A percentile compares a stretch with the other conserved stretches of the same genome.
phyloP scores from a whole-genome alignment of 2,329 filamentous ascomycete species.

The Pseudogymnoascus sp. region DNA sequence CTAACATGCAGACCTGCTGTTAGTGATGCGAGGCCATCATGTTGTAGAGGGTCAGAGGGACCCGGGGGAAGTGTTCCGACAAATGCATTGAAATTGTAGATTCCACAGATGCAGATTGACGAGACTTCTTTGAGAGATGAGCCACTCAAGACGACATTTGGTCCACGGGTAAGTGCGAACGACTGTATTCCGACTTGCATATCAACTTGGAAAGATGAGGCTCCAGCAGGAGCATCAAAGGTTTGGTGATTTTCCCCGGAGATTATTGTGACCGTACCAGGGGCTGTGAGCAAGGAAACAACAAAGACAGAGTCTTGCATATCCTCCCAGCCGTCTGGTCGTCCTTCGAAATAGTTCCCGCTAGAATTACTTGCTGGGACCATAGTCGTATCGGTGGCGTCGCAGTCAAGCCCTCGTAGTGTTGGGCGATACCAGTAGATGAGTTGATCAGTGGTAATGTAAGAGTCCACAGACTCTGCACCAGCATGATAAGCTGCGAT shows the following conservation, averaged over 20 bases:
- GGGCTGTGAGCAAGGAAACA: constrained; percentile 23
- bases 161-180: constrained; percentile 17
- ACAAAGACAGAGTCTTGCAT: constrained; percentile 26
- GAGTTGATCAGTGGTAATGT: constrained; percentile 26
- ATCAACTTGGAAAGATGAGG: constrained; percentile 13
- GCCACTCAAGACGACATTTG: constrained; percentile 15
- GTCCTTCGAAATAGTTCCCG: constrained; percentile 21
- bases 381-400: constrained; percentile 29
- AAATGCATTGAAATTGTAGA: constrained; percentile 24
- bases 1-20: constrained; percentile 27
- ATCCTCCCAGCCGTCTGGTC: constrained; percentile 23
- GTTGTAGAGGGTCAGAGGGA: constrained; percentile 22
- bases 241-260: constrained; percentile 22
- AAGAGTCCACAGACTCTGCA: constrained; percentile 13
- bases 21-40: constrained; percentile 24
- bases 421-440: constrained; percentile 36
- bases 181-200: constrained; percentile 20
- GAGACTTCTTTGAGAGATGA: constrained; percentile 18
- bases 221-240: constrained; percentile 19
- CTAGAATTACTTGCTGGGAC: constrained; percentile 18
- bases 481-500: constrained; percentile 20
- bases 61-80: constrained; percentile 19
- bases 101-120: constrained; percentile 18
- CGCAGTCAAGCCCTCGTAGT: constrained; percentile 24
- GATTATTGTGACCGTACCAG: constrained; percentile 24